Conservation (phyloP, 2,329 filamentous ascomycete species). For the Botrytis medusae region DNA sequence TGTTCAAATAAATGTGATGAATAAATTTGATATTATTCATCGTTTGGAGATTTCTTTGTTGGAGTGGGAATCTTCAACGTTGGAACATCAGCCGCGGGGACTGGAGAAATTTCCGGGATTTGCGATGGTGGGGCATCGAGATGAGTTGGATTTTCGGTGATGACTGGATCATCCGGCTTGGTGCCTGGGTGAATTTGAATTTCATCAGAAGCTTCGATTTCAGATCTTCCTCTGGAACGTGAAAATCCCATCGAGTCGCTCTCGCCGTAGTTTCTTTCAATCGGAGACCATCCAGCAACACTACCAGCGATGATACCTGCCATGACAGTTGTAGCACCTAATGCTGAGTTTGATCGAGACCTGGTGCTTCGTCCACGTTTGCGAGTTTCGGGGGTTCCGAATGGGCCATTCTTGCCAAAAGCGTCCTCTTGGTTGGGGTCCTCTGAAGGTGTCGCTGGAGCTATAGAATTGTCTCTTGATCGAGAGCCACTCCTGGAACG, state of each 20-base stretch:
- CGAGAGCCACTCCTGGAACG: conserved; percentile 63
- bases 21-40: not conserved
- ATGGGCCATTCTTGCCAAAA: conserved; percentile 45
- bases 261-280: conserved; percentile 52
- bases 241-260: conserved; percentile 37
- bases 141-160: conserved; percentile 44
- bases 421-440: conserved; percentile 51
- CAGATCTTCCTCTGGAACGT: conserved; percentile 35
- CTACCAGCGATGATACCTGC: conserved; percentile 78
- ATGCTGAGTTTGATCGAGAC: conserved; percentile 64
- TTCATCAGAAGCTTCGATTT: conserved; percentile 45
- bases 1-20: not conserved
- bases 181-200: conserved; percentile 52
- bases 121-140: conserved; percentile 37
- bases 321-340: conserved; percentile 76
- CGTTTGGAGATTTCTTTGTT: not conserved
- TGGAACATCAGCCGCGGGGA: conserved; percentile 19
- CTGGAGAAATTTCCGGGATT: conserved; percentile 30
- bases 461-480: conserved; percentile 62
- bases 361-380: conserved; percentile 66
- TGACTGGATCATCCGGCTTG: conserved; percentile 47
- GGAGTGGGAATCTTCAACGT: conserved; percentile 13
- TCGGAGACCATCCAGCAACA: conserved; percentile 75
- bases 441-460: conserved; percentile 60
- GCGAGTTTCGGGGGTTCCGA: conserved; percentile 58